A percentile compares a stretch with the other conserved stretches of the same genome.
Conservation (phyloP, 208 protist species). For the Leishmania amazonensis region DNA sequence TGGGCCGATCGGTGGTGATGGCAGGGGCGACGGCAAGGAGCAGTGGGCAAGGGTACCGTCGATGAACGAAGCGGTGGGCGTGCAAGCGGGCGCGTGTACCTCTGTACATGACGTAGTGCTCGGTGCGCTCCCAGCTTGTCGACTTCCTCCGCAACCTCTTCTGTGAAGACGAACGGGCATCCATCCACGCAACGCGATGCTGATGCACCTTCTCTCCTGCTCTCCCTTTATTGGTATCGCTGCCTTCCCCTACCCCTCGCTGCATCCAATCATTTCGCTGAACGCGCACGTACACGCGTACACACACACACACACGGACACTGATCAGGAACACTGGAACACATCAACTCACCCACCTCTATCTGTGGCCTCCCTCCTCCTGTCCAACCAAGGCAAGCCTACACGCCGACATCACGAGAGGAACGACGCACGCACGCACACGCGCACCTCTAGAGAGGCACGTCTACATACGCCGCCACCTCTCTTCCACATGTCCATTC, state of each 20-base stretch:
- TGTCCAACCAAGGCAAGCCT: neutral
- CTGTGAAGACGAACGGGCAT: neutral
- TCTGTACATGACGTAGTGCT: neutral
- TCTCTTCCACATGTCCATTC: conserved; percentile 16
- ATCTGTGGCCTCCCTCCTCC: neutral
- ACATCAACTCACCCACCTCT: neutral
- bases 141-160: neutral
- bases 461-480: neutral
- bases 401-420: neutral
- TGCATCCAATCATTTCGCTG: neutral
- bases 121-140: neutral
- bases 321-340: no score
- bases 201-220: neutral
- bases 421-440: neutral
- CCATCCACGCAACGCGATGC: neutral
- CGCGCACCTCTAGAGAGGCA: conserved; percentile 6
- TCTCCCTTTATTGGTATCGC: neutral
- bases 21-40: neutral
- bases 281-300: neutral
- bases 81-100: neutral
- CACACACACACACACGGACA: neutral
- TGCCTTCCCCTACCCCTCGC: neutral
- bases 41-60: neutral
- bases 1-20: neutral
- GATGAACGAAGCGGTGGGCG: neutral